Evolutionary conservation across 2,329 filamentous ascomycete species (phyloP), one percentile per base, ranked within the genome.

Genomic region (Sporothrix humicola): DNA sequence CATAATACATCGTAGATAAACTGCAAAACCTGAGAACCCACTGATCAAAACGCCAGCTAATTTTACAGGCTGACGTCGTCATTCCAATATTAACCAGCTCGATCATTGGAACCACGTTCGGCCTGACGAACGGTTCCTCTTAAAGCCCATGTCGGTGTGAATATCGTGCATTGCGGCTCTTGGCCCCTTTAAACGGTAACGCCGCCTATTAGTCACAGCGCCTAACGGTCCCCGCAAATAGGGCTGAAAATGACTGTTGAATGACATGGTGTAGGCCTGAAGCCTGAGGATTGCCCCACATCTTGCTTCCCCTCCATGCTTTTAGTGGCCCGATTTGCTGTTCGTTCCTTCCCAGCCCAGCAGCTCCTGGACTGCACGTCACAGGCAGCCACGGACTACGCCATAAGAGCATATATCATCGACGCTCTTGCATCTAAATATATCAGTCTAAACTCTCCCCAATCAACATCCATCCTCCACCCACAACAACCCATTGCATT

Each of bases 311-410:
- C 42, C 42, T 42, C 58, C 31, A 20, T 42, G 58, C 3, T 20
- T 20, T 63, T 63, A 63, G 58, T 63, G 42, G 61, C 15, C 26
- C 31, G 31, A 37, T 37, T 37, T 37, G 31, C 31, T n/a, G 61
- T 42, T 65, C 59, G 59, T 44, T 66, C 61, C 17, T 66, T 48
- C 59, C 59, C 26, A 61, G 13, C 59, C 61, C 61, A 48, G 48
- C n/a, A 15, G 31, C 20, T 13, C 42, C 31, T 37, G 31, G 1
- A 37, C 31, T 66, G 61, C 42, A 26, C 12, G 61, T 48, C 42
- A 48, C 42, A 66, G 61, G 61, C 61, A 48, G 20, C 61, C 42
- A 48, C 61, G 0, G 42, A 7, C 20, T 8, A 65, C 59, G 59
- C 54, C 23, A 58, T 58, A 37, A 37, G 31, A 37, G 31, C 6